Evolutionary conservation across 805 yeast genomes (phyloP), one percentile per base, ranked within the genome.

Genomic region (Nakazawaea wyomingensis): DNA sequence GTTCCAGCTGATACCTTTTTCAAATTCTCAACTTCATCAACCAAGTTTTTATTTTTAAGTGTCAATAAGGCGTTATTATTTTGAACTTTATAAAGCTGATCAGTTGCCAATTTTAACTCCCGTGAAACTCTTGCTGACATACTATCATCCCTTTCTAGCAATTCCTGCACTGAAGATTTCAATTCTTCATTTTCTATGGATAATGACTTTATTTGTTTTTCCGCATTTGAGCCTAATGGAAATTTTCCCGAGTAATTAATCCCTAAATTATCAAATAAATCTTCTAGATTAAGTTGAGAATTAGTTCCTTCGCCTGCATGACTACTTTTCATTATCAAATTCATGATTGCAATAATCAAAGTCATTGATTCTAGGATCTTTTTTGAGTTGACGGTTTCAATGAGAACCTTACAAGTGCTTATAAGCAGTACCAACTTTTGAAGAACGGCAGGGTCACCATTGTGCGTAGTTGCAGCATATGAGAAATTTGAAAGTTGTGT

Each of bases 141-240:
- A 53, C 24, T 48, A 50, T 37, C 54, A 60, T 31, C 34, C 34
- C 18, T 34, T 45, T 59, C 65, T 5, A 63, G 62, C 6, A 37
- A n/a, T 18, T 34, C 21, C 36, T 36, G 64, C 50, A 56, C 58
- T 2, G 61, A 56, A 10, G 55, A 44, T 41, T 54, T 54, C 41
- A 58, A 52, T n/a, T 30, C 37, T 13, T 36, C 46, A 50, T 48
- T 45, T 43, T 51, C 46, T 13, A 30, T 31, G 39, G 44, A 36
- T 47, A 53, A 24, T 29, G 42, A 11, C 43, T 42, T 46, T 4
- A 54, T 10, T 35, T 44, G 21, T n/a, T 67, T 67, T 4, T 71
- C 66, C 32, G 80, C 71, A 35, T 70, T 76, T 53, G 72, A 69
- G 43, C 76, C 88, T 43, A 55, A 57, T 43, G 67, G 72, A 48